Conservation (phyloP, 306 rosid genomes). For the Fragaria vesca region DNA sequence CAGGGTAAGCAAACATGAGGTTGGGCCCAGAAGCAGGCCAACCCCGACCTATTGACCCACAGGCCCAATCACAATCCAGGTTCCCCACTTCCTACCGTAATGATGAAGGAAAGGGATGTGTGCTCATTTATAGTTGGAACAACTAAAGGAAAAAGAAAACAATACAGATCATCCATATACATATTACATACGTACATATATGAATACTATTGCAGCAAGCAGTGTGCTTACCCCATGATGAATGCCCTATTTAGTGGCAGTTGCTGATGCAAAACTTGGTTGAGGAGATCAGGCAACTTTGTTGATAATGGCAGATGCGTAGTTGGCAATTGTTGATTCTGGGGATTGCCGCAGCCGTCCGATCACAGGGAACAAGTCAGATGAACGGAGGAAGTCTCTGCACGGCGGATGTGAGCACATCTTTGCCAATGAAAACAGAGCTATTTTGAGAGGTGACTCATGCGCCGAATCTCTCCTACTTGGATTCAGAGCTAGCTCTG, state of each 20-base stretch:
- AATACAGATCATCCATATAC: slow-evolving; percentile 1
- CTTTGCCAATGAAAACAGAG: slow-evolving; percentile 84
- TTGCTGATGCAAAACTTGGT: background rate
- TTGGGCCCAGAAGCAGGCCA: background rate
- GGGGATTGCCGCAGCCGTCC: slow-evolving; percentile 77
- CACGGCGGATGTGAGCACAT: slow-evolving; percentile 88
- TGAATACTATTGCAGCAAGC: background rate
- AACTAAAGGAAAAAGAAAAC: background rate
- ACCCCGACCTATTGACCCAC: background rate
- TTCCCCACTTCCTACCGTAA: background rate
- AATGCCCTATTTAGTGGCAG: slow-evolving; percentile 3
- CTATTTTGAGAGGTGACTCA: slow-evolving; percentile 94
- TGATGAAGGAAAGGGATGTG: background rate
- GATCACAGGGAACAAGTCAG: slow-evolving; percentile 67
- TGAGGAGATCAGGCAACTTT: slow-evolving; percentile 37
- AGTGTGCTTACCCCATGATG: slow-evolving; percentile 2
- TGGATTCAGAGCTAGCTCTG: slow-evolving; percentile 62
- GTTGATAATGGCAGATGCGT: slow-evolving; percentile 55
- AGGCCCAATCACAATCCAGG: background rate
- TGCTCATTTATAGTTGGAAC: background rate
- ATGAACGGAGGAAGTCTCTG: slow-evolving; percentile 73
- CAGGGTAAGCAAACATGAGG: background rate
- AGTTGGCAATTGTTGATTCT: slow-evolving; percentile 72
- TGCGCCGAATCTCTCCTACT: slow-evolving; percentile 57
- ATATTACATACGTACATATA: background rate